These are phyloP conservation scores for Ehretia macrophylla DNA, from an alignment of 257 asterid genomes.

Conservation along the genomic window DNA sequence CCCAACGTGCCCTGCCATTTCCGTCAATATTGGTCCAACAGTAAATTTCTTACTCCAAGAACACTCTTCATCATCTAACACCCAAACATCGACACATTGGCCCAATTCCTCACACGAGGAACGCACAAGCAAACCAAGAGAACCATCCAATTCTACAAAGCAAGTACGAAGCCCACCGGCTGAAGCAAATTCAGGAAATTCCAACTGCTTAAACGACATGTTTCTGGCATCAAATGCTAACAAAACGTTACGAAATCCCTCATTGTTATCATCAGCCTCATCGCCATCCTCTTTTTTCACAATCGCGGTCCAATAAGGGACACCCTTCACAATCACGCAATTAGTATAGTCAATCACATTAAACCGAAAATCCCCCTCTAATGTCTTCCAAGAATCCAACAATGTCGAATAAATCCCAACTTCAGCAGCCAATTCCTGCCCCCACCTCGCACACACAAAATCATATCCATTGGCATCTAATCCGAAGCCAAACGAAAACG, in stretches of 20 bases:
- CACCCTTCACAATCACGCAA: not conserved
- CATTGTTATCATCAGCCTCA: not conserved
- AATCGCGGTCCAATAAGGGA: slow-evolving; percentile 1
- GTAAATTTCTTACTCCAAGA: slow-evolving; percentile 4
- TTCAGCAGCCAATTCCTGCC: not conserved
- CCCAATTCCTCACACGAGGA: not conserved
- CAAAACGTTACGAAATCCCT: not conserved
- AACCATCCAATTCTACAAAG: slow-evolving; percentile 2
- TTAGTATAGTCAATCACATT: slow-evolving; percentile 1
- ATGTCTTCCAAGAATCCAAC: not conserved
- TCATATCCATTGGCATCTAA: not conserved
- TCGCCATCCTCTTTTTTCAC: not conserved
- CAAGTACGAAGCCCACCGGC: not conserved
- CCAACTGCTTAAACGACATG: not conserved
- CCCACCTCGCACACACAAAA: slow-evolving; percentile 3
- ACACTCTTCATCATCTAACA: not conserved
- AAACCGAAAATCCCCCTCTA: not conserved
- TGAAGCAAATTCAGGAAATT: slow-evolving; percentile 1
- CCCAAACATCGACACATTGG: slow-evolving; percentile 1
- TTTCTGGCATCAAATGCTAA: not conserved
- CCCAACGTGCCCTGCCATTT: slow-evolving; percentile 5
- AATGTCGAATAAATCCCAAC: slow-evolving; percentile 3
- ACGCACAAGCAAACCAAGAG: slow-evolving; percentile 1
- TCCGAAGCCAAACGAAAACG: slow-evolving; percentile 1
- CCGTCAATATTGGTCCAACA: not conserved